These are phyloP conservation scores for Podaxis carcinomalis DNA, from an alignment of 768 basidiomycete species.

Conservation along the genomic window DNA sequence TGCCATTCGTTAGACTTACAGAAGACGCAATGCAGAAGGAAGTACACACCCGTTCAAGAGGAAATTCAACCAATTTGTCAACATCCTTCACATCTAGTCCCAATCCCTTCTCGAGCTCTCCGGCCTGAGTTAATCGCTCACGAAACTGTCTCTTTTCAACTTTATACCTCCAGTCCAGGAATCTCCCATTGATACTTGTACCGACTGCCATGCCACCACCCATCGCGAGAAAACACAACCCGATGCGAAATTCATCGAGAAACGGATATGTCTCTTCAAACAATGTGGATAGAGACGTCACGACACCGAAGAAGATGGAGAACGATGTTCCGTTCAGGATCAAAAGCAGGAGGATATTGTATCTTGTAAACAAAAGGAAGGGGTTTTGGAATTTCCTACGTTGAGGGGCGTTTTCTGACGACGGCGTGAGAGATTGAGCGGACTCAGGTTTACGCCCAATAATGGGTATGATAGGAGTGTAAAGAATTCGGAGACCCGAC, in stretches of 20 bases:
- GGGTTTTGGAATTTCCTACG: conserved; percentile 47
- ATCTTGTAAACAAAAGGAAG: conserved; percentile 46
- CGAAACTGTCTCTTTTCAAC: conserved; percentile 30
- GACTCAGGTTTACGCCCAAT: neutral
- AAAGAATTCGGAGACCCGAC: neutral
- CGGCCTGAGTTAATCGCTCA: neutral
- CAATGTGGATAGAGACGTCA: conserved; percentile 55
- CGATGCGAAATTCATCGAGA: conserved; percentile 59
- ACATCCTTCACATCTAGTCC: neutral
- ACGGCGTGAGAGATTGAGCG: conserved; percentile 12
- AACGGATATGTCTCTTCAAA: conserved; percentile 56
- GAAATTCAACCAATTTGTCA: neutral
- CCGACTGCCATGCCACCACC: conserved; percentile 73
- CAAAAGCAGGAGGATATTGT: conserved; percentile 52
- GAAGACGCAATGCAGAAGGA: neutral
- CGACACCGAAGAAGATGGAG: conserved; percentile 56
- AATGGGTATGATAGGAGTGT: conserved; percentile 8
- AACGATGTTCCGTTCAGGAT: conserved; percentile 46
- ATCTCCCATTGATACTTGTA: conserved; percentile 49
- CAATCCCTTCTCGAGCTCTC: conserved; percentile 1
- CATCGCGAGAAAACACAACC: conserved; percentile 73
- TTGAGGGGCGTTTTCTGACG: conserved; percentile 25
- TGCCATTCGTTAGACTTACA: neutral
- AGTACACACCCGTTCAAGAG: conserved; percentile 3
- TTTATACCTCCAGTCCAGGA: conserved; percentile 64